Percentiles rank a stretch among this genome's conserved stretches.
These are phyloP conservation scores for Paramecium caudatum DNA, from an alignment of 73 alveolate genomes.

Conservation along the genomic window DNA sequence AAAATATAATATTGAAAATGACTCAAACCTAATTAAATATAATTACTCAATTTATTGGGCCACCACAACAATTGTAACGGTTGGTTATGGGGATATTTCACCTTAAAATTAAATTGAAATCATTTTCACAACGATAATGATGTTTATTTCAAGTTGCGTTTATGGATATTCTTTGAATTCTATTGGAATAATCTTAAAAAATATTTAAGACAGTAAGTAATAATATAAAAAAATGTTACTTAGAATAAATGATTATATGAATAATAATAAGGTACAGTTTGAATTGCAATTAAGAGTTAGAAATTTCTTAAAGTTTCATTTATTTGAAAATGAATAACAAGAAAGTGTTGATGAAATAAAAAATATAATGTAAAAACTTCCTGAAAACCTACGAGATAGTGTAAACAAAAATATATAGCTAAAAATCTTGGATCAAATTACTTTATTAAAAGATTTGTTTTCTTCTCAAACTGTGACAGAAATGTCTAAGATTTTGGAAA, in stretches of 20 bases:
- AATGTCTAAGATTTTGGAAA: background rate
- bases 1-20: conserved; percentile 4
- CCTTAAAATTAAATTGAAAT: conserved; percentile 71
- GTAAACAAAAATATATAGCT: background rate
- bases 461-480: background rate
- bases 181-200: conserved; percentile 71
- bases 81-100: conserved; percentile 75
- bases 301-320: conserved; percentile 1
- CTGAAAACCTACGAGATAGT: background rate
- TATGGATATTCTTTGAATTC: conserved; percentile 73
- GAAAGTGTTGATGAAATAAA: conserved; percentile 22
- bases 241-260: conserved; percentile 45
- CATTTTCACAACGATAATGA: conserved; percentile 10
- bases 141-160: conserved; percentile 70
- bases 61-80: conserved; percentile 71
- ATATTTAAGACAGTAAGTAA: conserved; percentile 42
- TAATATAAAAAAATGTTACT: conserved; percentile 25
- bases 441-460: background rate
- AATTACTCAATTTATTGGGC: conserved; percentile 74
- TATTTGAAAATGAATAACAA: background rate
- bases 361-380: background rate
- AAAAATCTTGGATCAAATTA: background rate
- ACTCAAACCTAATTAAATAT: conserved; percentile 45
- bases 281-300: conserved; percentile 11
- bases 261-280: conserved; percentile 26